Evolutionary conservation across 495 filamentous ascomycete species (phyloP), one percentile per base, ranked within the genome.

Genomic region (Trichocladium antarcticum): DNA sequence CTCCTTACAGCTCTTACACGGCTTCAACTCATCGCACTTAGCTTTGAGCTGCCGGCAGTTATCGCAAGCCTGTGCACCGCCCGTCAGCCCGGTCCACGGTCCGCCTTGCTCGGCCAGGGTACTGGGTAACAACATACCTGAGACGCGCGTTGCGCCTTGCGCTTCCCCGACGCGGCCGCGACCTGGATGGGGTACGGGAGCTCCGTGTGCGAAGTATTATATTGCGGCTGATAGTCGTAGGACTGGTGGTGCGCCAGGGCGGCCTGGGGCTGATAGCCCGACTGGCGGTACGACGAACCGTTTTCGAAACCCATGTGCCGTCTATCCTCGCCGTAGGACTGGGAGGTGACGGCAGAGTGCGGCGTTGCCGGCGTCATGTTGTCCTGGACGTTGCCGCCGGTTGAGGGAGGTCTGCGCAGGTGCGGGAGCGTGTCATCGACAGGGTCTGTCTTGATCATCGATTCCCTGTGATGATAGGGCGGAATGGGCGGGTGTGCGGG

Each of bases 21-120:
- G 80, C 61, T 74, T 80, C 44, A 69, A 68, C 67, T 85, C 81
- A 49, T 83, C 79, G 59, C 81, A 85, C 63, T 83, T 84, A 22
- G 80, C 80, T 60, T 85, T 85, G n/a, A 82, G 69, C 44, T 73
- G 66, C 41, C 81, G 72, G 65, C 81, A 85, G 57, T 73, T 74
- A 53, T 85, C 80, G 62, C 81, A 85, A 27, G 81, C 81, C 74
- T 83, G 61, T n/a, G 32, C 8, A 49, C 29, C 47, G 40, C 32
- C 28, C 38, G 58, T 67, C 56, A 69, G 65, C 53, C 4, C 45
- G 24, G 24, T 27, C 24, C 24, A 3, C 24, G 24, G 8, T 3
- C 24, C 3, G 8, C 3, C 24, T 3, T 27, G 24, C 24, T 27
- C 24, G 8, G 24, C 24, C 24, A 27, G 24, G 24, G 24, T n/a